A percentile compares a stretch with the other conserved stretches of the same genome.
Conservation (phyloP, 179 eudicot genomes). For the Spinacia oleracea region DNA sequence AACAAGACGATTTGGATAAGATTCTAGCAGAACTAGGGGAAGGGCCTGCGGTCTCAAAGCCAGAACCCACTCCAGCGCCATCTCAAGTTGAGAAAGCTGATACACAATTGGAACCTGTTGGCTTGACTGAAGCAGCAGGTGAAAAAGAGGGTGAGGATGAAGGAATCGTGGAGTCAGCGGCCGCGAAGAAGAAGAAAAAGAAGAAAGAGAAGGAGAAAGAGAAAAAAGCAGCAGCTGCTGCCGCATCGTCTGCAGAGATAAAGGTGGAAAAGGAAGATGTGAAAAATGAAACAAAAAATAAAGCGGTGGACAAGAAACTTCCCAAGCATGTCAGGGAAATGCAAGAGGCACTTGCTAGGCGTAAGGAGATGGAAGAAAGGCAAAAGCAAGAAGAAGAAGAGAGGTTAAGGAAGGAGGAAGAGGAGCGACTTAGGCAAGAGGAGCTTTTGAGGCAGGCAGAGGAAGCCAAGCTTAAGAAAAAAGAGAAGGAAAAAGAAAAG, state of each 20-base stretch:
- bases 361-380: constrained; percentile 69
- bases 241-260: constrained; percentile 12
- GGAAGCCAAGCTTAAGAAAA: constrained; percentile 69
- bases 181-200: constrained; percentile 91
- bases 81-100: constrained; percentile 42
- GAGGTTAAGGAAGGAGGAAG: constrained; percentile 77
- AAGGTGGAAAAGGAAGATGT: constrained; percentile 58
- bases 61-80: constrained; percentile 40
- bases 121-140: constrained; percentile 35
- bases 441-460: constrained; percentile 73
- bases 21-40: constrained; percentile 85
- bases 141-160: constrained; percentile 62
- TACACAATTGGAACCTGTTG: constrained; percentile 43
- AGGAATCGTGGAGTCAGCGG: constrained; percentile 67
- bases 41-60: constrained; percentile 47
- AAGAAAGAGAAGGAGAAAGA: constrained; percentile 76
- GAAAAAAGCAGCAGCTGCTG: constrained; percentile 53
- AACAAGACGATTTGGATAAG: constrained; percentile 85
- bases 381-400: constrained; percentile 87
- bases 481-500: constrained; percentile 87
- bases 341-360: constrained; percentile 87
- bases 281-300: constrained; percentile 50
- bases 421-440: constrained; percentile 70
- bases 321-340: constrained; percentile 87
- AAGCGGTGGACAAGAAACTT: constrained; percentile 66